phyloP scores from a whole-genome alignment of 2,329 filamentous ascomycete genomes.

The Penicillium sp. region DNA sequence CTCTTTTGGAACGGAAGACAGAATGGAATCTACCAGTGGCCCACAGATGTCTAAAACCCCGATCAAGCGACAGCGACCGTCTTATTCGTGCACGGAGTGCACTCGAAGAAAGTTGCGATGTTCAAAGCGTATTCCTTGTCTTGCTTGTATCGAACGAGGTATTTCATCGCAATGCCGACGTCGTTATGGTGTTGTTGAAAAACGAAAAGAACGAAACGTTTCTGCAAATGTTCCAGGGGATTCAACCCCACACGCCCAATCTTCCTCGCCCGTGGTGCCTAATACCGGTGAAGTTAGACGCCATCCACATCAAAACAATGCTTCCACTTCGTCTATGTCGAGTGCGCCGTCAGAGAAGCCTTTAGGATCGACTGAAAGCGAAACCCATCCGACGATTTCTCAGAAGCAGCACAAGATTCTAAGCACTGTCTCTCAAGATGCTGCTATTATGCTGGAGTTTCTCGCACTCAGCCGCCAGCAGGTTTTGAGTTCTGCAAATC shows the following conservation, averaged over 20 bases:
- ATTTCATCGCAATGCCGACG: neutral
- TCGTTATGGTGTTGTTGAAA: neutral
- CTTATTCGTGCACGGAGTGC: conserved; percentile 8
- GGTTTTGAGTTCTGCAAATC: neutral
- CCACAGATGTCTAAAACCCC: neutral
- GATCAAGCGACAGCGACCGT: conserved; percentile 1
- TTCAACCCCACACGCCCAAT: neutral
- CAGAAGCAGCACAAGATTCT: neutral
- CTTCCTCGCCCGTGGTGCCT: neutral
- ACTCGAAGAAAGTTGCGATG: conserved; percentile 7
- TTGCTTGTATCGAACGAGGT: conserved; percentile 7
- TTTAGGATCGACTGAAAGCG: neutral
- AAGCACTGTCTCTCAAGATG: conserved; percentile 10
- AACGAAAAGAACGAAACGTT: too few relatives aligned
- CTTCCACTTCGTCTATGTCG: neutral
- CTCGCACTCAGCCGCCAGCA: conserved; percentile 12
- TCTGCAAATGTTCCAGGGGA: neutral
- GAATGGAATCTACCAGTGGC: neutral
- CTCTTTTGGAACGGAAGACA: neutral
- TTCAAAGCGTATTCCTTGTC: conserved; percentile 5
- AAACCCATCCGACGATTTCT: neutral
- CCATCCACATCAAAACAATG: neutral
- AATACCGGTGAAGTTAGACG: neutral
- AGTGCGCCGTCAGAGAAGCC: neutral
- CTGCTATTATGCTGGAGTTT: conserved; percentile 16